Conservation (phyloP, 2,329 filamentous ascomycete genomes). For the Aspergillus glaucus region DNA sequence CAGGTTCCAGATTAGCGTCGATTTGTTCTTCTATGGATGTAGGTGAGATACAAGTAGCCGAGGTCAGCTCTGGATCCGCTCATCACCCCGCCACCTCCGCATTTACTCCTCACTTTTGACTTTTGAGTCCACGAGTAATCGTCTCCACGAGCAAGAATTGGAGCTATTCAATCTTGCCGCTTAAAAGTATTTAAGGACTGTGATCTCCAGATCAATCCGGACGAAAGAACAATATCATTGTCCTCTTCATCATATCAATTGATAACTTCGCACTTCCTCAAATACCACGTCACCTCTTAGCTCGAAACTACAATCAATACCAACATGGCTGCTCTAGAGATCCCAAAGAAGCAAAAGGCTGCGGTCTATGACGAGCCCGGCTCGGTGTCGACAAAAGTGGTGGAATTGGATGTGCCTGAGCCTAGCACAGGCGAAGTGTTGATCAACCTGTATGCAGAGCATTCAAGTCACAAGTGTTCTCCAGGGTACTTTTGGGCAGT, state of each 20-base stretch:
- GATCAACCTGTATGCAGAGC: constrained; percentile 48
- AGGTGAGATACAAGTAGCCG: neutral
- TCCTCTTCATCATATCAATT: neutral
- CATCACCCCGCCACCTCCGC: neutral
- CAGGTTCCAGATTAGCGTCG: neutral
- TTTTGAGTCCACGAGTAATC: neutral
- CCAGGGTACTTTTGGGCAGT: too few species aligned
- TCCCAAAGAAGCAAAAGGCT: constrained; percentile 58
- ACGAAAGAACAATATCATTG: neutral
- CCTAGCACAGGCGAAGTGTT: constrained; percentile 58
- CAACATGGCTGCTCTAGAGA: constrained; percentile 33
- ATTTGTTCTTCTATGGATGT: neutral
- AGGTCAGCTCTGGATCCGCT: neutral
- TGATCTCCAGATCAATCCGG: too few species aligned
- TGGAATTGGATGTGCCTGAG: constrained; percentile 58
- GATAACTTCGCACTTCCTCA: too few species aligned
- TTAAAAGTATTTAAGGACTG: too few species aligned
- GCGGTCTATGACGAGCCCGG: constrained; percentile 61
- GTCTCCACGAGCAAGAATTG: neutral
- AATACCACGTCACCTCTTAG: neutral
- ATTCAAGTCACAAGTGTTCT: too few species aligned
- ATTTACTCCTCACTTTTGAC: neutral
- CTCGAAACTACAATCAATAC: neutral
- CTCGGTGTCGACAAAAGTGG: constrained; percentile 57
- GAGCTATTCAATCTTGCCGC: too few species aligned